Conservation (phyloP, 1,139 yeast species). For the Yamadazyma friedrichii region DNA sequence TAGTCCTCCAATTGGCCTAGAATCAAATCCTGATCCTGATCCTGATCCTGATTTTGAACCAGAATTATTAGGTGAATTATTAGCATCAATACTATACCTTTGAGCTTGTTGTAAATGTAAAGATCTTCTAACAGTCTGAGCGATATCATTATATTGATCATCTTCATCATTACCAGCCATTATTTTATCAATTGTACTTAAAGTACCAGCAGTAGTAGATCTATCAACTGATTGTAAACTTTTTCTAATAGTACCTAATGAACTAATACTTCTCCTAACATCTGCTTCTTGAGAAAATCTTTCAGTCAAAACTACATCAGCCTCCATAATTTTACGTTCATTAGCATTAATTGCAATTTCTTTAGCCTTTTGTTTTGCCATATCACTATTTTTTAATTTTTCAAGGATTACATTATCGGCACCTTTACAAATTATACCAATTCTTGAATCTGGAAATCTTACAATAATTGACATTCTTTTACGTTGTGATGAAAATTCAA, state of each 20-base stretch:
- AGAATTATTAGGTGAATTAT: background rate
- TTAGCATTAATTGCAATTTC: constrained; percentile 62
- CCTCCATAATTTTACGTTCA: constrained; percentile 75
- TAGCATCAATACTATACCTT: constrained; percentile 45
- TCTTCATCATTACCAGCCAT: constrained; percentile 22
- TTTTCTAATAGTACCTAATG: constrained; percentile 32
- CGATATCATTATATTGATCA: constrained; percentile 57
- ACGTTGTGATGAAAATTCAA: constrained; percentile 84
- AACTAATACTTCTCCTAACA: constrained; percentile 17
- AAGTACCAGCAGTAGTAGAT: constrained; percentile 10
- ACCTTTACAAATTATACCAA: constrained; percentile 85
- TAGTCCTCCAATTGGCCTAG: background rate
- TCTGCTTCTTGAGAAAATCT: constrained; percentile 33
- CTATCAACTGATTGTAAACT: constrained; percentile 23
- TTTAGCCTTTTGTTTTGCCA: constrained; percentile 61
- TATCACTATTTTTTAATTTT: constrained; percentile 53
- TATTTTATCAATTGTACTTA: constrained; percentile 56
- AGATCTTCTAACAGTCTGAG: constrained; percentile 59
- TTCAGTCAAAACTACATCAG: constrained; percentile 67
- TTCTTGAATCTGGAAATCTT: constrained; percentile 73
- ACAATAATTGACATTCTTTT: constrained; percentile 94
- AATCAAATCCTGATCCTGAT: background rate
- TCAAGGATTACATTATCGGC: constrained; percentile 94
- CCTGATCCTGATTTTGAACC: background rate
- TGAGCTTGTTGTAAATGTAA: constrained; percentile 60